Base-by-base conservation (phyloP, 441 rosid genomes). In the Biscutella laevigata region DNA sequence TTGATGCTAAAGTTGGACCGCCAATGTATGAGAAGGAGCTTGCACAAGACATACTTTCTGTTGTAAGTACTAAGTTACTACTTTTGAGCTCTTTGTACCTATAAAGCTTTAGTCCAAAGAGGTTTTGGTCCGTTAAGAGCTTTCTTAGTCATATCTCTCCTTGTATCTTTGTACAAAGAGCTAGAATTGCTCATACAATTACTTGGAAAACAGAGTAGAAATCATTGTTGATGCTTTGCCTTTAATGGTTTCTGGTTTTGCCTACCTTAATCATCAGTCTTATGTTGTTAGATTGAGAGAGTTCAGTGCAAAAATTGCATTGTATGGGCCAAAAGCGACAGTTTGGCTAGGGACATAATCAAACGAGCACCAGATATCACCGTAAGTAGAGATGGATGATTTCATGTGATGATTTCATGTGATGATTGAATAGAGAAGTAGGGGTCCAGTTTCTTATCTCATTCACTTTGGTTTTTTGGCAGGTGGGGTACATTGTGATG, bases 401-500 rank as follows among this genome's bases (percentile, higher is more conserved):
- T n/a, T n/a, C n/a, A n/a, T n/a, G n/a, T n/a, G n/a, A 14, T 30
- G 1, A 1, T 41, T 26, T 30, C 48, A 43, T 33, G 7, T 33
- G 32, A 32, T 7, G 51, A 41, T 51, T 0, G 4, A 22, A 17
- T 16, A 17, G 21, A 7, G 9, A 53, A 25, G 44, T 38, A 49
- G 17, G 1, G 5, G 21, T 11, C 34, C 1, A n/a, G 53, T 37
- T 22, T 28, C 38, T 39, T 54, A 2, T n/a, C 28, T 37, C 60
- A 51, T 19, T 13, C 7, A 7, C 21, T 29, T 40, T 21, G 15
- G 7, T 9, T 69, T 49, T 28, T 4, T 27, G 72, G 57, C 75
- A 86, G 99, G 99, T 77, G 40, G 99, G 99, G 44, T 92, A 86
- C 72, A 78, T 88, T 53, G 86, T 88, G 38, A 84, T 86, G 97